Evolutionary conservation across 768 basidiomycete genomes (phyloP), one percentile per base, ranked within the genome.

Genomic region (Gymnopilus dilepis): DNA sequence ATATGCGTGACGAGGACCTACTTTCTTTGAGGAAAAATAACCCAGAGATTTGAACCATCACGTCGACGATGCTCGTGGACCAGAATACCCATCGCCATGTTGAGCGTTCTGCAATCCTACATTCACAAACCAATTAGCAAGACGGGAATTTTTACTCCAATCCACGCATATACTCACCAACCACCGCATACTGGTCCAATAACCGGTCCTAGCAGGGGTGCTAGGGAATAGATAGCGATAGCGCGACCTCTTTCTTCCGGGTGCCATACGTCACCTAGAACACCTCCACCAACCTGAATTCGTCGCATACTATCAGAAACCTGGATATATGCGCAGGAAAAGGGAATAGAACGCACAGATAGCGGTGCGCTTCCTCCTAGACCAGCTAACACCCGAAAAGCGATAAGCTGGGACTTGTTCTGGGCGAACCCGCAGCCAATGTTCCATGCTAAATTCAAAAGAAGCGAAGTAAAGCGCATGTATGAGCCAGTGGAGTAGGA

Each of bases 41-140:
- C 1, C 90, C 89, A 1, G 81, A 62, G 0, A 82, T 48, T 67
- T 91, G 89, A 33, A 92, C 70, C 28, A 70, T 62, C 0, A 75
- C 85, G 61, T 84, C 86, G 0, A 82, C 77, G 37, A 90, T 86
- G 31, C 78, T 84, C 3, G 86, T 87, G 0, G 87, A 82, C 84
- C 88, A 89, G 70, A 91, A 92, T 30, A 90, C 88, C 89, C 88
- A 91, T 70, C 87, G 77, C 90, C 90, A 91, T 0, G 86, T 86
- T 0, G 87, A 82, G 37, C 74, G 76, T 41, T 90, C 77, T 0
- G 85, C 84, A 26, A 92, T 83, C 80, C 80, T 81, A 57, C 15
- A 48, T 42, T 9, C 28, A 28, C 13, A 6, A 28, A 45, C 26
- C 22, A 24, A 52, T 40, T 1, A 77, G 65, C 66, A n/a, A 8